Percentiles rank a stretch among this genome's conserved stretches.
These are phyloP conservation scores for Cinnamomum micranthum DNA, from an alignment of 164 flowering plant species.

Conservation along the genomic window DNA sequence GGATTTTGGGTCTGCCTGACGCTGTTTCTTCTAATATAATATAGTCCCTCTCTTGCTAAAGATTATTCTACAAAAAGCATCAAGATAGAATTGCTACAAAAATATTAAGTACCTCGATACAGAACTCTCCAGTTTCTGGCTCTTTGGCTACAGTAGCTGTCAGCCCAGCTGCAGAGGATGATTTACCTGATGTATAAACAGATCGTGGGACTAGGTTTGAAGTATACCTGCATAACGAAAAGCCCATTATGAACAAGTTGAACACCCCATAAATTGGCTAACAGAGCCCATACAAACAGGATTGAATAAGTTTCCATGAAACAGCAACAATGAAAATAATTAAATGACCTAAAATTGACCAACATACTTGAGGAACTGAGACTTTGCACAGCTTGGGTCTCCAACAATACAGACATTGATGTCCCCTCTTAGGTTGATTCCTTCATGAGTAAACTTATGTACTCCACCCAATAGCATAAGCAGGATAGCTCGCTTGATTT, in stretches of 20 bases:
- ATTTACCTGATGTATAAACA: conserved; percentile 96
- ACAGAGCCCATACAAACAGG: background rate
- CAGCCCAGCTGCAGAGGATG: conserved; percentile 98
- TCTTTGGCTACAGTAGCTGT: conserved; percentile 99
- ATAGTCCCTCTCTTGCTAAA: background rate
- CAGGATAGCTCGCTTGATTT: conserved; percentile 89
- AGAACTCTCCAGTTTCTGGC: conserved; percentile 99
- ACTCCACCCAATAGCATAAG: conserved; percentile 96
- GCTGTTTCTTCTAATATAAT: too few relatives aligned
- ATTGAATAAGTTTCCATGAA: background rate
- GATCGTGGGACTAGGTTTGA: conserved; percentile 83
- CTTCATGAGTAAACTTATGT: conserved; percentile 93
- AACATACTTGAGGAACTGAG: conserved; percentile 97
- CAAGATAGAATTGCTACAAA: background rate
- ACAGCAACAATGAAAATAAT: background rate
- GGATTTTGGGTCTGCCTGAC: too few relatives aligned
- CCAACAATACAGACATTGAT: conserved; percentile 98
- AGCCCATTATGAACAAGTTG: background rate
- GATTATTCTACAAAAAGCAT: background rate
- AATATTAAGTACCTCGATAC: conserved; percentile 72
- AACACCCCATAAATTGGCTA: background rate
- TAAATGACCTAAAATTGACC: background rate
- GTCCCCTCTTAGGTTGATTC: conserved; percentile 95
- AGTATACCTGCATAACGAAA: conserved; percentile 53
- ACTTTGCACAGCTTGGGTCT: conserved; percentile 98